phyloP scores from a whole-genome alignment of 495 filamentous ascomycete genomes.

The Penicillium chermesinum region DNA sequence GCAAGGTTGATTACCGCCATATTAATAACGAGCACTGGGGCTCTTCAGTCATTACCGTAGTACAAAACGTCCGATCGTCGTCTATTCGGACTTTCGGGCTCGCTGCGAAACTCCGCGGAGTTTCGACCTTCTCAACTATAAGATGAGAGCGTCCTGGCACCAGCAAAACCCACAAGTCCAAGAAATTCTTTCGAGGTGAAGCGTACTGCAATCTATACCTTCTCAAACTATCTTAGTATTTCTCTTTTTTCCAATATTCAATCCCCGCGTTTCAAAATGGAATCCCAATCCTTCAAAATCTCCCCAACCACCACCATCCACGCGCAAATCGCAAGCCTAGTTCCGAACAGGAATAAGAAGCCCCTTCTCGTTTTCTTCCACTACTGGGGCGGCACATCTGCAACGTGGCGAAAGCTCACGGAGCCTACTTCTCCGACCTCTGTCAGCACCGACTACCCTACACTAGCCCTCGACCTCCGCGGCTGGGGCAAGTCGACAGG shows the following conservation, averaged over 20 bases:
- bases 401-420: conserved; percentile 31
- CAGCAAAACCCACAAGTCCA: no score
- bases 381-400: conserved; percentile 42
- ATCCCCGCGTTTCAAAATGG: background rate
- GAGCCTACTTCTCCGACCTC: conserved; percentile 15
- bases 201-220: no score
- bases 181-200: no score
- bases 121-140: background rate
- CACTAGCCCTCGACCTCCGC: conserved; percentile 30
- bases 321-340: conserved; percentile 5
- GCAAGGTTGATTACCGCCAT: no score
- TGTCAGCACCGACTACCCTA: conserved; percentile 17
- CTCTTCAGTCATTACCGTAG: background rate
- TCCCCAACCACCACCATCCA: conserved; percentile 3
- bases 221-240: background rate
- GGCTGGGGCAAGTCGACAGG: conserved; percentile 37
- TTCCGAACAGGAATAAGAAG: background rate
- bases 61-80: background rate
- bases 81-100: background rate
- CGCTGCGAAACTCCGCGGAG: conserved; percentile 13
- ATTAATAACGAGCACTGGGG: no score
- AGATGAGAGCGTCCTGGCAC: background rate
- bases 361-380: conserved; percentile 36
- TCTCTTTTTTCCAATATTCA: background rate
- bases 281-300: conserved; percentile 1